Conservation (phyloP, 2,329 filamentous ascomycete species). For the Aspergillus transmontanensis region DNA sequence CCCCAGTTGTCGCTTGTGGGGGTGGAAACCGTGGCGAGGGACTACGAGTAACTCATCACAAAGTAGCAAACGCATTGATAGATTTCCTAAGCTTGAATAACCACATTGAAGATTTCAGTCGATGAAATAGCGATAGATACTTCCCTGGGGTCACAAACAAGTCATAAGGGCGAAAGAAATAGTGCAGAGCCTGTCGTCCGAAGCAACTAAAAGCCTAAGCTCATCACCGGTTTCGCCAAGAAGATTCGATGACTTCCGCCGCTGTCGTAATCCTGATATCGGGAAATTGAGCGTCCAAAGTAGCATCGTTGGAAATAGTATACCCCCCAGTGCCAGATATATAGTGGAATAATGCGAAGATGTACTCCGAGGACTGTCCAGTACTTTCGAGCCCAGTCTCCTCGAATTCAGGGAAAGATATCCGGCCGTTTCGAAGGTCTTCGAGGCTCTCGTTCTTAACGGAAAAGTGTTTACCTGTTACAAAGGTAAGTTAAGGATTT, state of each 20-base stretch:
- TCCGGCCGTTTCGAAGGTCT: not conserved
- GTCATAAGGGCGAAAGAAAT: no score
- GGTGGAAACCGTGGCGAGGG: no score
- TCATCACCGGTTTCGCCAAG: not conserved
- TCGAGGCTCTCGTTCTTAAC: not conserved
- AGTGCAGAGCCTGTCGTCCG: no score
- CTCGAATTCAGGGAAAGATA: constrained; percentile 7
- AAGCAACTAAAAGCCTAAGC: no score
- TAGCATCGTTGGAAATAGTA: not conserved
- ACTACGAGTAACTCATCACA: no score
- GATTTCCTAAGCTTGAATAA: no score
- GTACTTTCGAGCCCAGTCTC: constrained; percentile 2
- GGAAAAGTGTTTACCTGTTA: not conserved
- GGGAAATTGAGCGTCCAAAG: not conserved
- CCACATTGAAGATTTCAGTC: no score
- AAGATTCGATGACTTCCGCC: constrained; percentile 3
- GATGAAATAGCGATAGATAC: no score
- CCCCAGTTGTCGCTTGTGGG: no score
- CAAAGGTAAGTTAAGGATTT: not conserved
- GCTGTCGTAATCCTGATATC: constrained; percentile 4
- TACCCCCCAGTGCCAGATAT: constrained; percentile 3
- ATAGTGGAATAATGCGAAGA: constrained; percentile 5
- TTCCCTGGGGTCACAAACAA: no score
- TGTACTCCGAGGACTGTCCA: not conserved
- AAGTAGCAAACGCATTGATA: no score